A percentile compares a stretch with the other conserved stretches of the same genome.
Evolutionary conservation across 805 yeast species (phyloP).

Genomic region (Spencermartinsiella europaea): DNA sequence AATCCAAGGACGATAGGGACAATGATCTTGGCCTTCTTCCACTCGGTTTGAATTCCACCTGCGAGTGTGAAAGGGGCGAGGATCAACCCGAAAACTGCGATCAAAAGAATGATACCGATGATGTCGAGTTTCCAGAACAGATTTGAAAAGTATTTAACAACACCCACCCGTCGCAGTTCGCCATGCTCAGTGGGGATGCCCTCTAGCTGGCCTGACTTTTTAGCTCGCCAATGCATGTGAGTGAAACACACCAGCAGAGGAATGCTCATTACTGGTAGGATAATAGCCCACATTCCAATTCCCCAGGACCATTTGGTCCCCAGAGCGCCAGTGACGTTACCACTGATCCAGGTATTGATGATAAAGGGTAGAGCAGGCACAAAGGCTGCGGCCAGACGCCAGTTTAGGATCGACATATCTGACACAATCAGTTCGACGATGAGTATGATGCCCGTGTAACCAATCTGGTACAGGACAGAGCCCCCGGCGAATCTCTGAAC

Average conservation of each 20-base stretch:
- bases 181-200: conserved; percentile 38
- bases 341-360: conserved; percentile 75
- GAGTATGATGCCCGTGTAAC: conserved; percentile 61
- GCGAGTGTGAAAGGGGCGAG: conserved; percentile 73
- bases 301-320: conserved; percentile 59
- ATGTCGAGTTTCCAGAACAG: conserved; percentile 55
- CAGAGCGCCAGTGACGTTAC: conserved; percentile 40
- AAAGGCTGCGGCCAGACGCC: conserved; percentile 64
- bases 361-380: conserved; percentile 68
- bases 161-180: conserved; percentile 11
- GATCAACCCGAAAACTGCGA: conserved; percentile 55
- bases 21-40: conserved; percentile 59
- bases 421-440: conserved; percentile 54
- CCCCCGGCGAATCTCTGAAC: conserved; percentile 61
- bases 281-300: conserved; percentile 75
- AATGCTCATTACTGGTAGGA: conserved; percentile 59
- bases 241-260: conserved; percentile 51
- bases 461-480: conserved; percentile 48
- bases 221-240: conserved; percentile 54
- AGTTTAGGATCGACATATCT: conserved; percentile 62
- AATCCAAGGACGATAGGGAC: conserved; percentile 69
- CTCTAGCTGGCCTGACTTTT: conserved; percentile 48
- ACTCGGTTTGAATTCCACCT: conserved; percentile 51
- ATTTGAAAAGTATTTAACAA: conserved; percentile 10
- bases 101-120: conserved; percentile 53